Base-by-base conservation (phyloP, 768 basidiomycete genomes). In the Calvatia gigantea region DNA sequence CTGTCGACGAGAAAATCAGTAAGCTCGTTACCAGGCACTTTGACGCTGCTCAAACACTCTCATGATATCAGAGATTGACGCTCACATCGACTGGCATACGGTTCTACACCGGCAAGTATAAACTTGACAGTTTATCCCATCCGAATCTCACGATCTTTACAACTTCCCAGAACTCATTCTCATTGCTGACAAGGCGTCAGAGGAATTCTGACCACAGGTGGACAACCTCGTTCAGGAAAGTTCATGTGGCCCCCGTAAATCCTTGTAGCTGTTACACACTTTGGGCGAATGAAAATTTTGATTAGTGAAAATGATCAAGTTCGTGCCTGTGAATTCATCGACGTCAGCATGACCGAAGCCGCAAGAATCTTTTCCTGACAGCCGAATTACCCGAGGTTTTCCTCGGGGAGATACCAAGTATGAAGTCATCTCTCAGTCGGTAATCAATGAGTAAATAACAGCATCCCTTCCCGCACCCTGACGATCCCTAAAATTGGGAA, bases 1-100 rank as follows among this genome's bases (percentile, higher is more conserved):
- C 68, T 6, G 65, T 69, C 4, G 65, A 69, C 35, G 68, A 69
- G 51, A 69, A 65, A 54, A 65, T 69, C 41, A 65, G 68, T 67
- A 19, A 50, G 68, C 57, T 37, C 17, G n/a, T 27, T 6, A 21
- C 9, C 21, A 19, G 3, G 8, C 25, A 25, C 12, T 17, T 9
- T 25, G n/a, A 31, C 14, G 49, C 43, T 19, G 21, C n/a, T 48
- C n/a, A 35, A 32, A 12, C 15, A 43, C 11, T 1, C 19, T 28
- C 15, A 21, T 27, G 21, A 45, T 17, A 15, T 31, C 45, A 67
- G 66, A 61, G 52, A 64, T 67, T 17, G 48, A 63, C 41, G 64
- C 66, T 0, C 68, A 69, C 37, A 59, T 69, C 23, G 66, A 67
- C 21, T n/a, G 64, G 64, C 2, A 65, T 69, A 19, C 66, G 64